A percentile compares a stretch with the other conserved stretches of the same genome.
Evolutionary conservation across 345 rosid genomes (phyloP).

Genomic region (Mallotus nudiflorus): DNA sequence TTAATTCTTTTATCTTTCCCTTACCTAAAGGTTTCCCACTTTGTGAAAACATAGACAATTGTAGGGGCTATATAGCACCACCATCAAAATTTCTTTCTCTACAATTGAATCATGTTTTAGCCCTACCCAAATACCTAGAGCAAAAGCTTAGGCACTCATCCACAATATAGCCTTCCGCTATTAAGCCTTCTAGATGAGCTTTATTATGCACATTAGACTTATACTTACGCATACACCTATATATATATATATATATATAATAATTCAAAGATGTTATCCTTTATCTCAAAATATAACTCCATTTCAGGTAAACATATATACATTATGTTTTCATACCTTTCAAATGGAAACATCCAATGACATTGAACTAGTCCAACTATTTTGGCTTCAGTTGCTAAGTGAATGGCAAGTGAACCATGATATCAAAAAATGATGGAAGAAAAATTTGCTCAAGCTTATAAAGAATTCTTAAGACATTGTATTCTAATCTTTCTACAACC

Average conservation of each 20-base stretch:
- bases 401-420: constrained; percentile 14
- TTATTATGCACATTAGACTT: not conserved
- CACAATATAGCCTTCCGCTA: too few species aligned
- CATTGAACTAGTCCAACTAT: not conserved
- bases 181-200: too few species aligned
- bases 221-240: not conserved
- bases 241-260: too few species aligned
- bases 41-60: not conserved
- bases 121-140: constrained; percentile 2
- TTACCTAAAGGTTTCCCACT: not conserved
- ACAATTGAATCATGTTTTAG: not conserved
- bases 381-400: not conserved
- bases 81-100: not conserved
- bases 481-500: not conserved
- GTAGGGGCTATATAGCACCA: not conserved
- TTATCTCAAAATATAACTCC: too few species aligned
- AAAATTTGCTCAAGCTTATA: constrained; percentile 2
- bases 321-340: not conserved
- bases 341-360: constrained; percentile 12
- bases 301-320: not conserved
- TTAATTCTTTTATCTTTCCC: not conserved
- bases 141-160: constrained; percentile 14
- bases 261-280: not conserved
- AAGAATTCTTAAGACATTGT: not conserved
- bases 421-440: constrained; percentile 8